Evolutionary conservation across 2,329 filamentous ascomycete genomes (phyloP).

Genomic region (Ophiostoma sp.): DNA sequence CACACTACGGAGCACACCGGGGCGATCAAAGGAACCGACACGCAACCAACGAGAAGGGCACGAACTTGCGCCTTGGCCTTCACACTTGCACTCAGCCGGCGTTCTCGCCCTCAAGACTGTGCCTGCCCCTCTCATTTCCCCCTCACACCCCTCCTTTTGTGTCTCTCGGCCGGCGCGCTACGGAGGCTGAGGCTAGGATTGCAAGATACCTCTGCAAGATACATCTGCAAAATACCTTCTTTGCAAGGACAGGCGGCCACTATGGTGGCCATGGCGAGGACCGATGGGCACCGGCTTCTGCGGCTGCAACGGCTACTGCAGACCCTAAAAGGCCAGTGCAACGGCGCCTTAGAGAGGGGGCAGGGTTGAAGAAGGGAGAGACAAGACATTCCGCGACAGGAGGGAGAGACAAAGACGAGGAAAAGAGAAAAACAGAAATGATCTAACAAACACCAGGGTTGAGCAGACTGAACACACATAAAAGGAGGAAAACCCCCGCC

Average conservation of each 20-base stretch:
- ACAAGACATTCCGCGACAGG: neutral
- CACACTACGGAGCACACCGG: neutral
- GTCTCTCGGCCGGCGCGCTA: neutral
- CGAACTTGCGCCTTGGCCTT: neutral
- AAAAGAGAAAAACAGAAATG: neutral
- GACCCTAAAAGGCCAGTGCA: neutral
- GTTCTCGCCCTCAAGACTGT: neutral
- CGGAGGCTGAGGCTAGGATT: neutral
- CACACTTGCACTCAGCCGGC: neutral
- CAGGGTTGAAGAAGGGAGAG: neutral
- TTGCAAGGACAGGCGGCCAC: neutral
- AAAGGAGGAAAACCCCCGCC: neutral
- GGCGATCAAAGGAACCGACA: neutral
- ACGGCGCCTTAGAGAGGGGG: neutral
- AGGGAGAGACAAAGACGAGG: neutral
- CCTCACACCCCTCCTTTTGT: neutral
- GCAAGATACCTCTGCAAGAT: neutral
- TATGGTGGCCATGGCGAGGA: neutral
- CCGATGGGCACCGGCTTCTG: neutral
- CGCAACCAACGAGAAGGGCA: neutral
- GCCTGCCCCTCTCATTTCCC: neutral
- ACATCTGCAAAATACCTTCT: neutral
- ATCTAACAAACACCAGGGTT: neutral
- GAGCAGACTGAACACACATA: neutral
- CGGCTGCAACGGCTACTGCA: slow-evolving; percentile 12